phyloP scores from a whole-genome alignment of 768 basidiomycete genomes.

The Dendrothele bispora region DNA sequence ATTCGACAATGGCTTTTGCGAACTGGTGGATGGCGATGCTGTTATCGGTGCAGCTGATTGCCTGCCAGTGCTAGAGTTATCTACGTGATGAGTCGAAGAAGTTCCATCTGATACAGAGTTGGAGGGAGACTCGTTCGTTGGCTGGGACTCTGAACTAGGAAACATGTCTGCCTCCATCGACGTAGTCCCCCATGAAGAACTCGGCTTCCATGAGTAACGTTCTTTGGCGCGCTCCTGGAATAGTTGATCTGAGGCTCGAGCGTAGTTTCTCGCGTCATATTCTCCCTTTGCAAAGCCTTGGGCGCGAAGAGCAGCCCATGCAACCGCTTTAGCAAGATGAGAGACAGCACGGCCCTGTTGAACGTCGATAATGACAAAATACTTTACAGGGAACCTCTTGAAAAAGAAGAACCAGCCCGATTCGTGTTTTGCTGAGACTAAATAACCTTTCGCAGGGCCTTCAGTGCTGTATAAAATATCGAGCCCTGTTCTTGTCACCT shows the following conservation, averaged over 20 bases:
- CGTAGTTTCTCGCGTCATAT: slow-evolving; percentile 15
- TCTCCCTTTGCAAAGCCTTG: slow-evolving; percentile 22
- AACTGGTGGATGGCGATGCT: too few relatives aligned
- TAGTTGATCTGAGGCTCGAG: slow-evolving; percentile 15
- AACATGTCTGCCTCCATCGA: not conserved
- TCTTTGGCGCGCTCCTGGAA: slow-evolving; percentile 15
- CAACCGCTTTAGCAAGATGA: slow-evolving; percentile 16
- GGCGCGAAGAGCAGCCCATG: slow-evolving; percentile 31
- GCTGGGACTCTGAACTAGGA: too few relatives aligned
- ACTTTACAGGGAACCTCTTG: slow-evolving; percentile 30
- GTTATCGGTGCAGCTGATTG: too few relatives aligned
- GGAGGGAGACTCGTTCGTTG: too few relatives aligned
- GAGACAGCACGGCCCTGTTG: slow-evolving; percentile 12
- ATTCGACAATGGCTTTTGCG: too few relatives aligned
- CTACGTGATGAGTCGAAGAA: too few relatives aligned
- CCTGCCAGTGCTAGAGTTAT: too few relatives aligned
- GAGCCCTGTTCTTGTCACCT: slow-evolving; percentile 11
- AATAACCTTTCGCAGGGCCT: slow-evolving; percentile 7
- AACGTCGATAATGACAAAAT: slow-evolving; percentile 27
- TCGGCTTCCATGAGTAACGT: slow-evolving; percentile 18
- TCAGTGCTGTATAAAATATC: slow-evolving; percentile 21
- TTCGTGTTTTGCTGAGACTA: not conserved
- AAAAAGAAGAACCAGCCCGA: slow-evolving; percentile 25
- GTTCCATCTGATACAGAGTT: too few relatives aligned
- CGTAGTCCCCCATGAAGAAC: not conserved